Evolutionary conservation across 257 asterid genomes (phyloP).

Genomic region (Cinchona pubescens): DNA sequence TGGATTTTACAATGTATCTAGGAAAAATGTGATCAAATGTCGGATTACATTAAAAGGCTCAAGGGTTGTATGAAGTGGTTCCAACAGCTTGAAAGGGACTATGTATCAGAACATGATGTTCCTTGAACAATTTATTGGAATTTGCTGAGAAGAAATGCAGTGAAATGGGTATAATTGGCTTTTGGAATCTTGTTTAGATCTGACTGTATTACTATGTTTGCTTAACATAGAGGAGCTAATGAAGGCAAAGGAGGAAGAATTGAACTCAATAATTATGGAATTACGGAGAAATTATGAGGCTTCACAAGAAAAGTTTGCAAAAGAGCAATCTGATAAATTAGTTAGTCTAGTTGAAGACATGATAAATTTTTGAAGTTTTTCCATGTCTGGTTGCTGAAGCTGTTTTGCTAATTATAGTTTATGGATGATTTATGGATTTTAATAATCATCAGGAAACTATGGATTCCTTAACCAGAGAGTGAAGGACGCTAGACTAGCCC

Average conservation of each 20-base stretch:
- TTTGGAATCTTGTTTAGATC: neutral
- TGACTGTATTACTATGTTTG: constrained; percentile 1
- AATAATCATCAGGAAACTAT: constrained; percentile 66
- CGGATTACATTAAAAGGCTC: constrained; percentile 61
- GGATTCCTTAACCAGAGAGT: constrained; percentile 61
- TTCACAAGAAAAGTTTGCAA: constrained; percentile 59
- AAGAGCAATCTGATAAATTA: constrained; percentile 69
- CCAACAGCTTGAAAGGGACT: constrained; percentile 70
- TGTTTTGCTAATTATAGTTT: neutral
- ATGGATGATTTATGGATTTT: constrained; percentile 11
- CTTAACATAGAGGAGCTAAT: constrained; percentile 50
- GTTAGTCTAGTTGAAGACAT: constrained; percentile 33
- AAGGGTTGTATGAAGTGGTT: constrained; percentile 83
- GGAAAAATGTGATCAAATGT: constrained; percentile 78
- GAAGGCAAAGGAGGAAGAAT: constrained; percentile 78
- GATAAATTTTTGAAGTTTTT: neutral
- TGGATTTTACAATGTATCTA: constrained; percentile 20
- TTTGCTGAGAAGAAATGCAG: constrained; percentile 54
- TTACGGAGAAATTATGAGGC: constrained; percentile 62
- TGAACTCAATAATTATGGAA: constrained; percentile 70
- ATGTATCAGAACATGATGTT: constrained; percentile 53
- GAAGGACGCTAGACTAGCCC: constrained; percentile 60
- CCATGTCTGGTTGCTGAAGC: neutral
- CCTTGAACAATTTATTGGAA: constrained; percentile 52
- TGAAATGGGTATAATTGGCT: constrained; percentile 27